Evolutionary conservation across 1,284 basidiomycete genomes (phyloP).

Genomic region (Ceratobasidium sp.): DNA sequence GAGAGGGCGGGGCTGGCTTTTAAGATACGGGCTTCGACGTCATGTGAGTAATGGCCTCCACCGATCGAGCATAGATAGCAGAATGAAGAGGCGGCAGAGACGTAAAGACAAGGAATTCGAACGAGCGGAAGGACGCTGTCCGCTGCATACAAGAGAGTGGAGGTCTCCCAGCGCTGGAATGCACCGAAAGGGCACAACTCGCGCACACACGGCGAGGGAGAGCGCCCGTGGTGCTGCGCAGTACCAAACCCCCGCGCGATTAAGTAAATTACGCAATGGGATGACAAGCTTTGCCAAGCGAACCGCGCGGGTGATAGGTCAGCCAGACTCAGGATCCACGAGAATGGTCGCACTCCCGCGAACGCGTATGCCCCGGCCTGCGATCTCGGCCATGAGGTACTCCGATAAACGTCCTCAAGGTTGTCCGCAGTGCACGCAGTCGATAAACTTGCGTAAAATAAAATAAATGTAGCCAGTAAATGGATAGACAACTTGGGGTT

Average conservation of each 20-base stretch:
- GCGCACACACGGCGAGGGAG: slow-evolving; percentile 2
- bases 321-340: neutral
- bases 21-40: slow-evolving; percentile 27
- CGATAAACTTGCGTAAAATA: neutral
- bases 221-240: neutral
- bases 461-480: no score
- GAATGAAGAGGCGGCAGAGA: slow-evolving; percentile 8
- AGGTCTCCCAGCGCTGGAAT: slow-evolving; percentile 9
- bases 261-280: neutral
- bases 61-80: slow-evolving; percentile 41
- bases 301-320: neutral
- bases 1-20: slow-evolving; percentile 24
- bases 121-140: slow-evolving; percentile 31
- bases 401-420: neutral
- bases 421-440: neutral
- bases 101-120: slow-evolving; percentile 31
- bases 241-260: slow-evolving; percentile 6
- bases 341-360: neutral
- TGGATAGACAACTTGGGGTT: no score
- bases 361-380: slow-evolving; percentile 1
- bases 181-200: no score
- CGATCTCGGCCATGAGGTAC: neutral
- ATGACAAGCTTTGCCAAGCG: neutral
- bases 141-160: slow-evolving; percentile 18
- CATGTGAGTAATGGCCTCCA: slow-evolving; percentile 43